A percentile compares a stretch with the other conserved stretches of the same genome.
Conservation (phyloP, 176 grass and related monocot species). For the Aegilops tauschii region DNA sequence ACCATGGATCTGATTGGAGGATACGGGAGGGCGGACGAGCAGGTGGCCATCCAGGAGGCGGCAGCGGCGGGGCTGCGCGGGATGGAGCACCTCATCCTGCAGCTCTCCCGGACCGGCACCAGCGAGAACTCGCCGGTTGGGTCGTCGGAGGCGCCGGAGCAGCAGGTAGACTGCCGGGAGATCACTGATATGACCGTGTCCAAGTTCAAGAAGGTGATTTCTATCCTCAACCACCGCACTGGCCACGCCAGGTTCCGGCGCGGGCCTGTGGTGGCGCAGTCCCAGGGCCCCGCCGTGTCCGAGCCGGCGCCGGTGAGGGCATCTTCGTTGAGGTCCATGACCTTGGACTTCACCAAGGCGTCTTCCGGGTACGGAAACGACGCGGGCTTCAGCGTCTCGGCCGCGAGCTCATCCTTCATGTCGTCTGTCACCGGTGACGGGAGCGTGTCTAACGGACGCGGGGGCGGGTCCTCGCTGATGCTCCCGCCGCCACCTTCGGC, state of each 20-base stretch:
- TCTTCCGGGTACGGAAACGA: not conserved
- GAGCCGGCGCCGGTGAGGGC: not conserved
- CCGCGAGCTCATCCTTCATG: slow-evolving; percentile 70
- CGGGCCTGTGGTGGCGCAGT: slow-evolving; percentile 41
- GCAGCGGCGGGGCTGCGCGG: slow-evolving; percentile 57
- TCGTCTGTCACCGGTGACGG: slow-evolving; percentile 76
- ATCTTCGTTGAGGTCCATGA: slow-evolving; percentile 14
- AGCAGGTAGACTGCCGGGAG: slow-evolving; percentile 57
- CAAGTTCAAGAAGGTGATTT: slow-evolving; percentile 92
- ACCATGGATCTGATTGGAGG: slow-evolving; percentile 51
- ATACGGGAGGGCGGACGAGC: slow-evolving; percentile 55
- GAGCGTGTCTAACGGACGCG: slow-evolving; percentile 72
- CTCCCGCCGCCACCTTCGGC: slow-evolving; percentile 18
- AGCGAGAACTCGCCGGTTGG: slow-evolving; percentile 2
- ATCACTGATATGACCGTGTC: slow-evolving; percentile 75
- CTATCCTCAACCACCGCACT: slow-evolving; percentile 78
- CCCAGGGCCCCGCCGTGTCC: slow-evolving; percentile 2
- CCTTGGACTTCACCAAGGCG: slow-evolving; percentile 48
- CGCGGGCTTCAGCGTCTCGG: slow-evolving; percentile 50
- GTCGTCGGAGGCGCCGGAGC: not conserved
- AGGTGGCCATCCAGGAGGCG: slow-evolving; percentile 80
- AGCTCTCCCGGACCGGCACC: slow-evolving; percentile 47
- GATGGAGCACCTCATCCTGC: slow-evolving; percentile 72
- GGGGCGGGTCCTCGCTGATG: slow-evolving; percentile 22
- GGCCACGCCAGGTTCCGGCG: slow-evolving; percentile 88